Evolutionary conservation across 345 rosid genomes (phyloP).

Genomic region (Citrus sinensis): DVS_A1.0 CM039164.1:29147501-29148000

Average conservation of each 20-base stretch:
- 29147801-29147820: background rate
- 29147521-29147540: conserved; percentile 94
- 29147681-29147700: conserved; percentile 39
- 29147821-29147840: background rate
- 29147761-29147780: conserved; percentile 6
- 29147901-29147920: background rate
- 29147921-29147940: too few relatives aligned
- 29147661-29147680: conserved; percentile 30
- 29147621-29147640: conserved; percentile 39
- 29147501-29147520: conserved; percentile 91
- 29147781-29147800: background rate
- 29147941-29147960: too few relatives aligned
- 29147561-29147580: conserved; percentile 76
- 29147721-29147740: conserved; percentile 24
- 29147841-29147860: background rate
- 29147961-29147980: too few relatives aligned
- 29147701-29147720: conserved; percentile 20
- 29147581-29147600: conserved; percentile 84
- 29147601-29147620: conserved; percentile 12
- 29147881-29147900: background rate
- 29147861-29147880: background rate
- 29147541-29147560: conserved; percentile 86
- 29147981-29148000: too few relatives aligned
- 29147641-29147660: conserved; percentile 46
- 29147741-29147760: conserved; percentile 24